Conservation (phyloP, 352 stramenopile genomes). For the Phytophthora hybrid region DNA sequence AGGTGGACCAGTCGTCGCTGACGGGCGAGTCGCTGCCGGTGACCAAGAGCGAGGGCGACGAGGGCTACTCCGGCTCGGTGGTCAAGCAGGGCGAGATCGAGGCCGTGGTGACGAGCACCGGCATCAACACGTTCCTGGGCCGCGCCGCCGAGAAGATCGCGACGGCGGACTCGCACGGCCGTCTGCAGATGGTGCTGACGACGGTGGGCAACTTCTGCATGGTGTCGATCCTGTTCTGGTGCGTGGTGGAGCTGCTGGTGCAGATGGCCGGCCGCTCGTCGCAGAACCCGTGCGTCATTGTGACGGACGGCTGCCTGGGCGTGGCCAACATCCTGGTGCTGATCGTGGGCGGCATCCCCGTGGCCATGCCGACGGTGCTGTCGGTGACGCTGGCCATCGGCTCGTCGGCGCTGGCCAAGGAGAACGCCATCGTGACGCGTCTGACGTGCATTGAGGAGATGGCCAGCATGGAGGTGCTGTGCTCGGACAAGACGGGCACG, state of each 20-base stretch:
- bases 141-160: conserved; percentile 83
- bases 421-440: conserved; percentile 94
- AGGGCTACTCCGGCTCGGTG: conserved; percentile 80
- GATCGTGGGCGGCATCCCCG: conserved; percentile 91
- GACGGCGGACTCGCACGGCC: conserved; percentile 65
- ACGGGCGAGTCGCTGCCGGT: conserved; percentile 94
- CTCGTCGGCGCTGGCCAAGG: conserved; percentile 85
- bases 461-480: conserved; percentile 93
- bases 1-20: conserved; percentile 91
- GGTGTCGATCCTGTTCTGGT: conserved; percentile 82
- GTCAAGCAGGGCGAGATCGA: conserved; percentile 91
- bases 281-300: conserved; percentile 83
- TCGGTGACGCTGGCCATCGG: conserved; percentile 93
- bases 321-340: conserved; percentile 84
- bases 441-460: conserved; percentile 94
- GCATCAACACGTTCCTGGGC: conserved; percentile 90
- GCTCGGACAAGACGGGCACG: conserved; percentile 96
- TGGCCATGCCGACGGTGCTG: conserved; percentile 93
- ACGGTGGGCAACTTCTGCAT: conserved; percentile 92
- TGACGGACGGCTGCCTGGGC: conserved; percentile 65
- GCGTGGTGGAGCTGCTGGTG: conserved; percentile 82
- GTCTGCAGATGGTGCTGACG: conserved; percentile 91
- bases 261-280: conserved; percentile 68
- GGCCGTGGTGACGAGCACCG: conserved; percentile 30
- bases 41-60: conserved; percentile 74